phyloP scores from a whole-genome alignment of 1,284 basidiomycete genomes.

The Kwoniella shivajii region DNA sequence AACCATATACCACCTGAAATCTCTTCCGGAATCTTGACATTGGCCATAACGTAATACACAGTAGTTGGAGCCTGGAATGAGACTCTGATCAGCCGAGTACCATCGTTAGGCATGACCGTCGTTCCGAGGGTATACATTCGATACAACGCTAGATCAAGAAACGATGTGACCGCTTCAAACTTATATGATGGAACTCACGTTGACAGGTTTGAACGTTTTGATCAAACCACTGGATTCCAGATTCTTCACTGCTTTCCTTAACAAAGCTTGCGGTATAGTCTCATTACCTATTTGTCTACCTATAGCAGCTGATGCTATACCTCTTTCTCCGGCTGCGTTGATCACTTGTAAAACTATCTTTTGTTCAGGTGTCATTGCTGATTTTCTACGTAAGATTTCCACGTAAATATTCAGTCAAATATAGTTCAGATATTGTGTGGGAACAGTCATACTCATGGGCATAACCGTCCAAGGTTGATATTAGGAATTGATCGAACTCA shows the following conservation, averaged over 20 bases:
- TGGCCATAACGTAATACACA: conserved; percentile 42
- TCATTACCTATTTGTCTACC: conserved; percentile 37
- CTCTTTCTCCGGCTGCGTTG: conserved; percentile 19
- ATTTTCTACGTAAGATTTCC: conserved; percentile 20
- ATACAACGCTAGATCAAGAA: neutral
- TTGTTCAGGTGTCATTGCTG: conserved; percentile 44
- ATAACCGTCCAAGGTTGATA: no score
- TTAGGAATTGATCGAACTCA: conserved; percentile 13
- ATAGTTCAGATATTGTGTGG: neutral
- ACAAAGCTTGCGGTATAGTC: conserved; percentile 31
- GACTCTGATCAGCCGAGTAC: neutral
- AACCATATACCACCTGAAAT: conserved; percentile 54
- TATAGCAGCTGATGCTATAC: conserved; percentile 21
- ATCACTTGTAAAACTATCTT: conserved; percentile 36
- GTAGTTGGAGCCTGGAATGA: conserved; percentile 44
- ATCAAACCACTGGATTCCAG: conserved; percentile 46
- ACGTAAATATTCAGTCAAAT: neutral
- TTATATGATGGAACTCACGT: conserved; percentile 30
- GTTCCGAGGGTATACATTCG: no score
- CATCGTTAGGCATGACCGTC: no score
- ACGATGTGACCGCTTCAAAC: neutral
- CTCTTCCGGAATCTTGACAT: conserved; percentile 49
- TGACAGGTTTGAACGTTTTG: conserved; percentile 51
- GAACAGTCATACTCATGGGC: no score
- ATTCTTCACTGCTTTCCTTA: conserved; percentile 42